Conservation (phyloP, 768 basidiomycete species). For the Panellus pusillus region DNA sequence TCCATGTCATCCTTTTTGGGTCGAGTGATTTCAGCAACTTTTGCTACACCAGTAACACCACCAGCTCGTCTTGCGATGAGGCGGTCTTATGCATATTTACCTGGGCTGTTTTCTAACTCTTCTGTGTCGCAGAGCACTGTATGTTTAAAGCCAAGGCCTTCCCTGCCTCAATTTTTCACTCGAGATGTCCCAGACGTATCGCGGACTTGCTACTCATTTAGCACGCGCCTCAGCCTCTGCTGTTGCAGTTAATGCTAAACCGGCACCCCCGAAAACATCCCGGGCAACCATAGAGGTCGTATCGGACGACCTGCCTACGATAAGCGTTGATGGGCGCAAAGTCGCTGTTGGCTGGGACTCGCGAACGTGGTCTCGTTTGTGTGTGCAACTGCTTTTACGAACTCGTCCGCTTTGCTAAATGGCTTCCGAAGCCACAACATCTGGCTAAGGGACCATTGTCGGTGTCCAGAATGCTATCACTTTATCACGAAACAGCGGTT, state of each 20-base stretch:
- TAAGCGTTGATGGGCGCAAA: conserved; percentile 56
- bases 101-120: background rate
- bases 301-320: conserved; percentile 48
- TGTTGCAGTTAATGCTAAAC: background rate
- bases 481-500: conserved; percentile 87
- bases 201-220: conserved; percentile 11
- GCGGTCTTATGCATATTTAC: background rate
- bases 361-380: conserved; percentile 77
- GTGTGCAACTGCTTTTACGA: conserved; percentile 29
- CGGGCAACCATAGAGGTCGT: conserved; percentile 25
- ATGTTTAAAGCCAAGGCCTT: background rate
- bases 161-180: background rate
- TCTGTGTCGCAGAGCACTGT: conserved; percentile 1
- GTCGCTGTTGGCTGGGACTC: conserved; percentile 76
- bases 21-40: conserved; percentile 4
- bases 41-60: background rate
- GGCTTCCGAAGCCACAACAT: conserved; percentile 69
- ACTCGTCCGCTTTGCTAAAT: background rate
- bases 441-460: conserved; percentile 92
- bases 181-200: background rate
- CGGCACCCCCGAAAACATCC: background rate
- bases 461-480: conserved; percentile 86
- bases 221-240: conserved; percentile 18
- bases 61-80: conserved; percentile 2
- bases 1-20: too few species aligned